Evolutionary conservation across 2,329 filamentous ascomycete genomes (phyloP), one percentile per base, ranked within the genome.

Genomic region (Podosphaera aphanis): DNA sequence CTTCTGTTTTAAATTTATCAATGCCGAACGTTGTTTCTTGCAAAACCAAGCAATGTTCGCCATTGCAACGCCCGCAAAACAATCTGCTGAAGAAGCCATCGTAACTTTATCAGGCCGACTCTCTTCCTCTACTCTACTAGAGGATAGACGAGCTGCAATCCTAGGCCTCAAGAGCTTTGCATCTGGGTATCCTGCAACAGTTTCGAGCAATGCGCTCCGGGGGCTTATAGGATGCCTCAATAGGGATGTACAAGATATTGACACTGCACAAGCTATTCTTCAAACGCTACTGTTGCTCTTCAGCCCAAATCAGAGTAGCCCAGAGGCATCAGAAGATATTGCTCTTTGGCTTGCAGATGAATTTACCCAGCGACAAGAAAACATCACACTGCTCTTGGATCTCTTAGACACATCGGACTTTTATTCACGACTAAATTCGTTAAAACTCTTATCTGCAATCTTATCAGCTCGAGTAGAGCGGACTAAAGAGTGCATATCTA

Each of bases 241-340:
- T 53, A 85, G 84, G 59, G 90, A 98, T 70, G 76, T 75, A 49
- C 83, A 93, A 59, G 90, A 98, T 69, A 80, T 93, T 48, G 90
- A 98, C 61, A 98, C 92, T 4, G 80, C 93, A 59, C 93, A 94
- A 64, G 76, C 93, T 47, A 82, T 93, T 49, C 69, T 98, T 52
- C 90, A 98, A 70, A 98, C 92, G 39, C 66, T 98, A 56, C 68
- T 95, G 60, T 88, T 92, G 77, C 76, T 98, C 36, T 95, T 95
- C 61, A 76, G 63, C 51, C 74, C 75, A 36, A 77, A 77, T 53
- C 67, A 71, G 54, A 66, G 68, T 58, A 92, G 83, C 68, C 73
- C 84, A 27, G 88, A 95, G 69, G 84, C 88, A 46, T 93, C 88
- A 13, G 88, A 95, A 52, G 90, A 98, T 63, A 92, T 98, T 55